Conservation (phyloP, 305 asterid species). For the Lippia alba region DNA sequence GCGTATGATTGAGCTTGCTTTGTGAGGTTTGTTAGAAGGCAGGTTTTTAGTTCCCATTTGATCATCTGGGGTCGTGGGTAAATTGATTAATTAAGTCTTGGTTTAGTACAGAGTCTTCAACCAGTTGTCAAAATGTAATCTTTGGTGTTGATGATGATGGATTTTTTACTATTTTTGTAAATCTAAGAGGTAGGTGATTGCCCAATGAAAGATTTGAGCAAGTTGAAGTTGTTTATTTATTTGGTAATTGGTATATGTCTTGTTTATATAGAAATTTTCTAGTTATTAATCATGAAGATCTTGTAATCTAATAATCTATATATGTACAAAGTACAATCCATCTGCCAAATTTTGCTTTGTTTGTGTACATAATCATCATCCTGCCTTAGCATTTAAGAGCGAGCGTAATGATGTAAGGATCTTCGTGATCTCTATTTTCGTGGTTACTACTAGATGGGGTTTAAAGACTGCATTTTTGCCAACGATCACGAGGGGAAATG, state of each 20-base stretch:
- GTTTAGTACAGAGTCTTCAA: not conserved
- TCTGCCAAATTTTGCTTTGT: not conserved
- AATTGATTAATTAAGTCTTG: not conserved
- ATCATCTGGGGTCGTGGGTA: conserved; percentile 7
- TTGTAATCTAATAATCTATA: not conserved
- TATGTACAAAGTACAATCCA: not conserved
- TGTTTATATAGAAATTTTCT: not conserved
- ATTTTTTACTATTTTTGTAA: no score
- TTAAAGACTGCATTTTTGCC: conserved; percentile 19
- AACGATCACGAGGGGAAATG: not conserved
- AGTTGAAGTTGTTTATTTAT: no score
- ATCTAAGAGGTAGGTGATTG: no score
- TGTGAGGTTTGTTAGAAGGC: conserved; percentile 6
- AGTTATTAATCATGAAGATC: conserved; percentile 5
- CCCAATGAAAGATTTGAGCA: no score
- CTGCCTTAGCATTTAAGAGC: not conserved
- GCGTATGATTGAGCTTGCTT: not conserved
- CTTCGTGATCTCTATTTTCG: not conserved
- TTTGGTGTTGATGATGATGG: no score
- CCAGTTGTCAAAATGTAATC: no score
- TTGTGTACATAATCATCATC: not conserved
- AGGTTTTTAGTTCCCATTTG: conserved; percentile 7
- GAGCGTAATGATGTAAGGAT: conserved; percentile 10
- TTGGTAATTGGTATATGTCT: not conserved
- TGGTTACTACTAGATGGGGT: not conserved